A percentile compares a stretch with the other conserved stretches of the same genome.
Conservation (phyloP, 768 basidiomycete species). For the Boletellus ananas region DNA sequence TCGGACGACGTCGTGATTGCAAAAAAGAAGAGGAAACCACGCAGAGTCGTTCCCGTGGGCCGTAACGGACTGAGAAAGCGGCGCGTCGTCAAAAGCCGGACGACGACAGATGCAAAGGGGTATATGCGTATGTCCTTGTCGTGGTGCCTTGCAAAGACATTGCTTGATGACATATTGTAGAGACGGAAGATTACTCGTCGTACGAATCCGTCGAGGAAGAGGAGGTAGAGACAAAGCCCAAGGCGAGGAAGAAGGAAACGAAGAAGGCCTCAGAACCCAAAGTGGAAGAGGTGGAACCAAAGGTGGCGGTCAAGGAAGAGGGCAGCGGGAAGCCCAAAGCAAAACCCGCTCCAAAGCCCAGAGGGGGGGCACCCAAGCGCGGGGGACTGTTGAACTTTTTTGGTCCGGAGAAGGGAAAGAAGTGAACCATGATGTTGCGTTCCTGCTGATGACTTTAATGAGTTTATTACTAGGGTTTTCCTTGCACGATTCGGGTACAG, state of each 20-base stretch:
- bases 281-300: conserved; percentile 16
- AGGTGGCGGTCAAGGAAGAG: conserved; percentile 13
- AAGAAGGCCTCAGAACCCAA: conserved; percentile 16
- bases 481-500: no score
- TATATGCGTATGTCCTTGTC: conserved; percentile 55
- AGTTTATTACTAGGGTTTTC: no score
- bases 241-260: conserved; percentile 12
- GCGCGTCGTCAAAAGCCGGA: conserved; percentile 56
- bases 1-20: conserved; percentile 28
- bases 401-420: conserved; percentile 29
- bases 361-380: conserved; percentile 21
- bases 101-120: conserved; percentile 58
- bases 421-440: conserved; percentile 10
- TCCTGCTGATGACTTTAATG: no score
- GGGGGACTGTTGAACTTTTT: conserved; percentile 33
- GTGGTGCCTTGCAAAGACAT: neutral
- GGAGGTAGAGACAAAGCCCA: conserved; percentile 23
- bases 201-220: conserved; percentile 75
- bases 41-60: conserved; percentile 69
- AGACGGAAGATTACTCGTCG: conserved; percentile 72
- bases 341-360: conserved; percentile 15
- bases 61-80: conserved; percentile 75
- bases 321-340: conserved; percentile 13
- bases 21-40: conserved; percentile 42
- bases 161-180: conserved; percentile 34